Base-by-base conservation (phyloP, 2,329 filamentous ascomycete genomes). In the Monilinia fructigena region DNA sequence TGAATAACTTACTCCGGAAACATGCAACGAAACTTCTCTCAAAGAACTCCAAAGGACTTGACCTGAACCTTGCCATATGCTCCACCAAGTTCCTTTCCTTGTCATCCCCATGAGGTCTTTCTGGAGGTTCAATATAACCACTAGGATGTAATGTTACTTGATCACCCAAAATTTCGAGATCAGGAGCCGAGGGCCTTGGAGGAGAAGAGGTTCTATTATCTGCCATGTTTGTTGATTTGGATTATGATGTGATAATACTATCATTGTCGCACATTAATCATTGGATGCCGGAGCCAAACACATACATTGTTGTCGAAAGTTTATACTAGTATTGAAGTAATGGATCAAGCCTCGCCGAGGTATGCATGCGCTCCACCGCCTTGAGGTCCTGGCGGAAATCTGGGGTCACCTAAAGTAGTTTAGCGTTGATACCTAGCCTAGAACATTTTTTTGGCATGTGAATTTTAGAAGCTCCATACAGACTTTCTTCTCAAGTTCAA, bases 11-110 rank as follows among this genome's bases (percentile, higher is more conserved):
- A 67, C 65, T 65, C 95, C 95, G 16, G 92, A 94, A 70, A 98
- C 90, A 79, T 98, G 93, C 45, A 97, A 83, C 56, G 91, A 95
- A 45, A 99, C 89, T 81, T 99, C 95, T 72, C 93, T 92, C 40
- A 98, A 98, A 86, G 77, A 98, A 98, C 82, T 87, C 85, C 20
- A 89, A 78, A 40, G 87, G 87, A 70, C 87, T 85, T 52, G 85
- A 82, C 67, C 94, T 88, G 77, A 98, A 97, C 55, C 93, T 90
- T 59, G 91, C 90, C 83, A 95, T 95, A 75, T 93, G 87, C 77
- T 89, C 87, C 80, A 94, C 88, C 72, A 93, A 80, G 26, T 88
- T 87, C 75, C 89, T 85, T 72, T 93, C 90, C 68, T 84, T 84
- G 62, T 82, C 86, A 54, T 80, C 82, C 69, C 82, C 80, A 68